Base-by-base conservation (phyloP, 2,329 filamentous ascomycete species). In the Fusarium coffeatum region DNA sequence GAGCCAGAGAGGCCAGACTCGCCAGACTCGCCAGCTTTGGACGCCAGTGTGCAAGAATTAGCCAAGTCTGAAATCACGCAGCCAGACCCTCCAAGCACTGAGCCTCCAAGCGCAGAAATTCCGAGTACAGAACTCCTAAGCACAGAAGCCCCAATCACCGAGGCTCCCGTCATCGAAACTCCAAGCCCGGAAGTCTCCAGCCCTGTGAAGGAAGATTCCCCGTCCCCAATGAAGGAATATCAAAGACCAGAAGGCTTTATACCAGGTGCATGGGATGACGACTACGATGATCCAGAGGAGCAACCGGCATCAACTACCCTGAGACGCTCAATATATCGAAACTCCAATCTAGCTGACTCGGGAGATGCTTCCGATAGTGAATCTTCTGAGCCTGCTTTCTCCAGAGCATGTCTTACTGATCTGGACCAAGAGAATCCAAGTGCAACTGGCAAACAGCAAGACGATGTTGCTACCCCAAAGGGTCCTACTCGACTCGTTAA, bases 401-500 rank as follows among this genome's bases (percentile, higher is more conserved):
- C 73, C 11, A 69, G 72, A 50, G 67, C 74, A 16, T 74, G 69
- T 12, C 57, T 74, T 22, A 43, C 63, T 46, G 71, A 66, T 32
- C 64, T 51, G 11, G 70, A 73, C 8, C 46, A 63, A 30, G 65
- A 62, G n/a, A 46, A 34, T 27, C 42, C 71, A 15, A 54, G 46
- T 15, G 64, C 54, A 4, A 62, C 69, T 9, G 37, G 45, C 13
- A 72, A 48, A 50, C 72, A 71, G 3, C 74, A 74, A 27, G 84
- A 86, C 20, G 84, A 85, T 53, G 75, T 77, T 4, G 74, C 83
- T 5, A 88, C 86, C 0, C 87, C 85, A 8, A 84, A 83, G 50
- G 85, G 85, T 0, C 83, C 85, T 10, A 84, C 86, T 0, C 82
- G 85, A n/a, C 76, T 89, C 16, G 83, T 86, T 15, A 89, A 88